Base-by-base conservation (phyloP, 345 rosid species). In the Ceriops decandra region DNA sequence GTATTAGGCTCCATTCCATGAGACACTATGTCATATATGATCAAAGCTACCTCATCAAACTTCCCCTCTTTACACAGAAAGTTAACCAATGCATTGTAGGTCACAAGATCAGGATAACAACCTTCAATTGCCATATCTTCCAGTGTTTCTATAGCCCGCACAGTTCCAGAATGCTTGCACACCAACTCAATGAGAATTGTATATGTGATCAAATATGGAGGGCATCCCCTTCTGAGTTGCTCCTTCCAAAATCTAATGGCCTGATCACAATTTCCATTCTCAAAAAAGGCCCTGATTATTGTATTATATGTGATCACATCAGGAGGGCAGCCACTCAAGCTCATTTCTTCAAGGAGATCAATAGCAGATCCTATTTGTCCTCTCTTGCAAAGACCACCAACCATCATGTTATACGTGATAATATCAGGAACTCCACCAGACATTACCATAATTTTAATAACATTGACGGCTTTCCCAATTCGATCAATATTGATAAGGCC, bases 371-470 rank as follows among this genome's bases (percentile, higher is more conserved):
- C 70, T 51, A 90, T 60, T 20, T 69, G 31, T 69, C 91, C 85
- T 75, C 76, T 82, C 84, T 84, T 87, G 62, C 98, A 90, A 62
- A 88, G 82, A 53, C 83, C 86, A 2, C 92, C 87, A 26, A 92
- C 75, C 83, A 87, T 68, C 89, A 90, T 88, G 75, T 90, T 92
- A 73, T 86, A 92, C 7, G 92, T 88, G 42, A 92, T 88, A 62
- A 77, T 80, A 80, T 92, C 95, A 16, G 90, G 93, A 73, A 88
- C 64, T 35, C 91, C 95, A 79, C 98, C 93, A 49, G 96, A 92
- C 88, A 88, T 83, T 32, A 88, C 83, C 95, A 92, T 85, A 62
- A 86, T 71, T 71, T 81, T 77, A 71, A 90, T 85, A 70, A 90
- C 67, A 54, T 58, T 69, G 28, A 77, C 68, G 61, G 96, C 98